Conservation (phyloP, 176 grass and related monocot species). For the Coix lacrymajobi region DNA sequence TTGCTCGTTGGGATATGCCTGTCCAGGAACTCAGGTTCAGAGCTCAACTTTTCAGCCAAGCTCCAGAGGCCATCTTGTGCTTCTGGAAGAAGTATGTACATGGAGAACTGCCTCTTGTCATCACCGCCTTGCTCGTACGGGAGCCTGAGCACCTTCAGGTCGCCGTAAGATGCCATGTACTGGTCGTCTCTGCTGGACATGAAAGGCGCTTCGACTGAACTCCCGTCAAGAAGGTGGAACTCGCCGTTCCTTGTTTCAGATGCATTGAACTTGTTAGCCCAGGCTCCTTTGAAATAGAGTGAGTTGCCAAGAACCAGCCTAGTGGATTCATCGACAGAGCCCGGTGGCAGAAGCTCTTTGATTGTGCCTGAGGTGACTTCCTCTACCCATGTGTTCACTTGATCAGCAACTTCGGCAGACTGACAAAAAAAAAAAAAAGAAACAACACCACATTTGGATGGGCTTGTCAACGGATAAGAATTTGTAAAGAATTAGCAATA, state of each 20-base stretch:
- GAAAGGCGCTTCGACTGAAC: constrained; percentile 49
- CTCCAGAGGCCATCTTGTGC: constrained; percentile 49
- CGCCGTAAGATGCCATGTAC: constrained; percentile 34
- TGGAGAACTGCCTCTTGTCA: constrained; percentile 56
- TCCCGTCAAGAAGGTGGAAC: constrained; percentile 64
- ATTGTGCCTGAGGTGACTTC: constrained; percentile 54
- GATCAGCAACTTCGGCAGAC: constrained; percentile 47
- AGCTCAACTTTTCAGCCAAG: constrained; percentile 46
- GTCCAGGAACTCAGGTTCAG: constrained; percentile 51
- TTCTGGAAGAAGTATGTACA: constrained; percentile 74
- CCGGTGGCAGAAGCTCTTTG: constrained; percentile 49
- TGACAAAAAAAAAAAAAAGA: constrained; percentile 14
- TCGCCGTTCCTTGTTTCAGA: constrained; percentile 38
- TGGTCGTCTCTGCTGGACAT: constrained; percentile 51
- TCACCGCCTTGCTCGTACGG: constrained; percentile 65
- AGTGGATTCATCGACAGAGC: constrained; percentile 40
- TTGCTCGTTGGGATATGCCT: constrained; percentile 38
- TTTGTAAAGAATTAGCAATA: no score
- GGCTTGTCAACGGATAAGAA: no score
- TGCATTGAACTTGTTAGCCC: constrained; percentile 65
- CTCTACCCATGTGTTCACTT: constrained; percentile 75
- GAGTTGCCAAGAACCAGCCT: constrained; percentile 67
- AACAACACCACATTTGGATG: no score
- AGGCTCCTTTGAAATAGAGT: constrained; percentile 76
- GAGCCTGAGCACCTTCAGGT: constrained; percentile 63